A percentile compares a stretch with the other conserved stretches of the same genome.
Evolutionary conservation across 345 rosid species (phyloP).

Genomic region (Lepidium africanum): DNA sequence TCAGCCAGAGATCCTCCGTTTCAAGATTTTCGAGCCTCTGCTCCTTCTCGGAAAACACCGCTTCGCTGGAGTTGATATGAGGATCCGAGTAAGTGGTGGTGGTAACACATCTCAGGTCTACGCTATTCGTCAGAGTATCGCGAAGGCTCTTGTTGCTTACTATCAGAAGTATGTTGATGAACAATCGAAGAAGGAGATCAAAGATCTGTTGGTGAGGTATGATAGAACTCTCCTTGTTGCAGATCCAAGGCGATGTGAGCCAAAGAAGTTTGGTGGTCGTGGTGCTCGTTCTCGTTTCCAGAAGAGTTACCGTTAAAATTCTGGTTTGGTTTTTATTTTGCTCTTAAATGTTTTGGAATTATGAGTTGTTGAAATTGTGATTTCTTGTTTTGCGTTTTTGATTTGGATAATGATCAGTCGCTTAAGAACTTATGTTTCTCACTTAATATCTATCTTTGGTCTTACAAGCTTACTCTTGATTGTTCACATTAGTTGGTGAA

Average conservation of each 20-base stretch:
- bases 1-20: constrained; percentile 83
- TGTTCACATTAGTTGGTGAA: too few species aligned
- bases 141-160: constrained; percentile 74
- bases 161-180: constrained; percentile 87
- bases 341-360: neutral
- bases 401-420: neutral
- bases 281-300: constrained; percentile 91
- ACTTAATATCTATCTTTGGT: too few species aligned
- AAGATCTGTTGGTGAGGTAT: constrained; percentile 66
- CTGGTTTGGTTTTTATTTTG: neutral
- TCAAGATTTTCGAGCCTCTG: constrained; percentile 70
- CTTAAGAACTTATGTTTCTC: neutral
- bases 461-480: too few species aligned
- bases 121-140: constrained; percentile 90
- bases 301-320: constrained; percentile 72
- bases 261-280: constrained; percentile 91
- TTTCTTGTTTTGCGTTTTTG: neutral
- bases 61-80: constrained; percentile 79
- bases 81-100: constrained; percentile 77
- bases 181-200: constrained; percentile 84
- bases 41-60: constrained; percentile 71
- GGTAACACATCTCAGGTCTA: constrained; percentile 89
- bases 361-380: neutral
- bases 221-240: constrained; percentile 86
- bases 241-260: constrained; percentile 86